phyloP scores from a whole-genome alignment of 2,329 filamentous ascomycete species.

The Cladophialophora psammophila region DNA sequence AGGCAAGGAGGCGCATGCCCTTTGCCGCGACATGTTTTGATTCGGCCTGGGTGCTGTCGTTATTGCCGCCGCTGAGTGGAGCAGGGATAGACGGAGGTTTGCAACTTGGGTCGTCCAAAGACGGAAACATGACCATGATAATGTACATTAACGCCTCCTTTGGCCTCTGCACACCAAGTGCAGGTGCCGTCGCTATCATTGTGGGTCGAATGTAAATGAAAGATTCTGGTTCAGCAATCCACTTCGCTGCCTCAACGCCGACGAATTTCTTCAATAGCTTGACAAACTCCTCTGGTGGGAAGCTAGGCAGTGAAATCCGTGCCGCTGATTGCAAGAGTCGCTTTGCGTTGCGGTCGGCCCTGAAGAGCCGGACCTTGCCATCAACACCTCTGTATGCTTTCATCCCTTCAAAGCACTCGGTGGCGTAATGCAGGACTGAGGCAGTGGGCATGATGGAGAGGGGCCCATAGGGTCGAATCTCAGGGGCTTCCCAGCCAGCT shows the following conservation, averaged over 20 bases:
- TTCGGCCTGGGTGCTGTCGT: conserved; percentile 22
- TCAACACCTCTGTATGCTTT: conserved; percentile 76
- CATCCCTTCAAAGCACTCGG: conserved; percentile 87
- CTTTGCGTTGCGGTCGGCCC: conserved; percentile 74
- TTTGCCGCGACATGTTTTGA: conserved; percentile 17
- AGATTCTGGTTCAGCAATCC: conserved; percentile 54
- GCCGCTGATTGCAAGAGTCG: conserved; percentile 64
- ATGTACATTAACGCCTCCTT: conserved; percentile 84
- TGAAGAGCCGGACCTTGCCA: conserved; percentile 77
- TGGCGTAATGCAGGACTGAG: conserved; percentile 84
- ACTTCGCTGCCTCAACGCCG: conserved; percentile 41
- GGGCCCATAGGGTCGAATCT: conserved; percentile 78
- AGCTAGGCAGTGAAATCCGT: conserved; percentile 77
- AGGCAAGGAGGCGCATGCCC: conserved; percentile 64
- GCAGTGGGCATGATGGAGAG: conserved; percentile 81
- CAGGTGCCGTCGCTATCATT: conserved; percentile 80
- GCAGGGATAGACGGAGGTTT: conserved; percentile 18
- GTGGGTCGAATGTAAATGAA: conserved; percentile 89
- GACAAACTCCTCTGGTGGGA: conserved; percentile 74
- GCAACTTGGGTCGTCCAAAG: conserved; percentile 29
- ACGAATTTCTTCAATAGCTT: conserved; percentile 73
- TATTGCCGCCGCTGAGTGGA: not conserved
- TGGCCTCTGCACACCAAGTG: conserved; percentile 81
- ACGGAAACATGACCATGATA: conserved; percentile 51
- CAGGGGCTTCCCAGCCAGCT: conserved; percentile 75